Base-by-base conservation (phyloP, 768 basidiomycete genomes). In the Roridomyces roridus region DNA sequence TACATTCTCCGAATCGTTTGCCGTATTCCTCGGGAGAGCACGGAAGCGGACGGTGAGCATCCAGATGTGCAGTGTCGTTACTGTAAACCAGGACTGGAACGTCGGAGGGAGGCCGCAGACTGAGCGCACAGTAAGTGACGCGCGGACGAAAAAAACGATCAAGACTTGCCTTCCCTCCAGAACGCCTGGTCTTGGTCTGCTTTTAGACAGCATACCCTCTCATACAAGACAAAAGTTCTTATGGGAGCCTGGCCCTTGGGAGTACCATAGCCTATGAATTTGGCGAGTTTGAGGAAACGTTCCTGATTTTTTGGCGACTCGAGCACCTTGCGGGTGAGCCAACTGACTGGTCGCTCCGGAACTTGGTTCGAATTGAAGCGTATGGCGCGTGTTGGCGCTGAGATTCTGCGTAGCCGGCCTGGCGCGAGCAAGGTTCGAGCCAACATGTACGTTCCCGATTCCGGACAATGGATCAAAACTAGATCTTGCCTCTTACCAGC, bases 31-130 rank as follows among this genome's bases (percentile, higher is more conserved):
- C 67, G 2, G 88, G 94, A 98, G 84, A 0, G 91, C 86, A 20
- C 96, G 92, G 10, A 97, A 81, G 21, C 96, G 90, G 49, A 92
- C 90, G 17, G 89, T 89, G 46, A 96, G 85, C 62, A 98, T 79
- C 90, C 95, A 96, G 44, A 98, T 78, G 72, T 98, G 94, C 25
- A 98, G 80, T 62, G 96, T 94, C 25, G 93, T 93, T 46, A 97
- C 76, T 5, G 92, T 92, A 75, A 98, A 98, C 92, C 95, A 98
- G 15, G 96, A 92, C 67, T 98, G 96, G 72, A 96, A 97, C 0
- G 96, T 97, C 12, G 89, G 89, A 10, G 96, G 94, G 6, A 98
- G 80, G 55, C 80, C 80, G 66, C 92, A 96, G 57, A 85, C 96
- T 97, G 65, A 0, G 20, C 26, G 24, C 31, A 21, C 14, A 24